These are phyloP conservation scores for Globisporangium nodosum DNA, from an alignment of 352 stramenopile species.

Conservation along the genomic window DNA sequence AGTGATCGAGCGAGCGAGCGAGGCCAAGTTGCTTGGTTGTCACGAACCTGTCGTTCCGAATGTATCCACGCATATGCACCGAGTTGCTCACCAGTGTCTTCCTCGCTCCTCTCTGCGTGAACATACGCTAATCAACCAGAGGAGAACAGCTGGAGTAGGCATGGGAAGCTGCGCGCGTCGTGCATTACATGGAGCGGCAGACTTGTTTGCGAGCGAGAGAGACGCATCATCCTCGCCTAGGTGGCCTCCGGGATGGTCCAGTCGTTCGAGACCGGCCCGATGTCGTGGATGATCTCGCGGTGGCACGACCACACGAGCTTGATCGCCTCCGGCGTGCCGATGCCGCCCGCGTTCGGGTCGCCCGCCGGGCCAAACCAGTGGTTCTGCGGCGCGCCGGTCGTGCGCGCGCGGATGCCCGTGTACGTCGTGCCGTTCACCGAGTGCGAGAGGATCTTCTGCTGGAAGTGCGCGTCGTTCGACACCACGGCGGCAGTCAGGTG, in stretches of 20 bases:
- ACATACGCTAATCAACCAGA: no score
- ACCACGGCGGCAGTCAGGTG: constrained; percentile 98
- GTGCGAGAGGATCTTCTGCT: constrained; percentile 91
- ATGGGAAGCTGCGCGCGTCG: no score
- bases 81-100: no score
- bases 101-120: neutral
- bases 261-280: constrained; percentile 55
- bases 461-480: constrained; percentile 95
- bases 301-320: constrained; percentile 98
- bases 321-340: constrained; percentile 98
- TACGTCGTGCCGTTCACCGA: constrained; percentile 99
- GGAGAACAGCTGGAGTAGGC: no score
- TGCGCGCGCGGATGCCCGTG: constrained; percentile 93
- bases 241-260: constrained; percentile 83
- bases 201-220: neutral
- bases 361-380: constrained; percentile 96
- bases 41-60: no score
- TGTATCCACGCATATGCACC: constrained; percentile 1
- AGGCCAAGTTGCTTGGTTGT: no score
- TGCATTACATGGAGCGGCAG: neutral
- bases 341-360: constrained; percentile 94
- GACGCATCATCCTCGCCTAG: constrained; percentile 26
- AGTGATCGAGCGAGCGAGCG: neutral
- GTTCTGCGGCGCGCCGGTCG: constrained; percentile 93
- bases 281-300: constrained; percentile 96